Evolutionary conservation across 345 rosid genomes (phyloP), one percentile per base, ranked within the genome.

Genomic region (Salix suchowensis): DNA sequence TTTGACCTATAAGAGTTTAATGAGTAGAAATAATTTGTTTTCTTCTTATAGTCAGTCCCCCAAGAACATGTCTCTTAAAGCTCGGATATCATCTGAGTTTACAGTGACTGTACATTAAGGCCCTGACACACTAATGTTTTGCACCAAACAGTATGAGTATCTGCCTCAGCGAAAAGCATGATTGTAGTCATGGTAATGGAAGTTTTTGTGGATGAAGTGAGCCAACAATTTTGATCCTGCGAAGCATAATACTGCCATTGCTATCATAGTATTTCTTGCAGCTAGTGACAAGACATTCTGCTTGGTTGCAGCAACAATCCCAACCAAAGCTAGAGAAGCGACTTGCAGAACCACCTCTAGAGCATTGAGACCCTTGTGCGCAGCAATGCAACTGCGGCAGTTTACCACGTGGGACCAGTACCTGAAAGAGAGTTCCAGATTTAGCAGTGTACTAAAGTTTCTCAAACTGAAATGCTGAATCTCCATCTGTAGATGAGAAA

Each of bases 181-280:
- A 61, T 87, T 87, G 70, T 92, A 92, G 84, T 86, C 98, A 76
- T 94, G 98, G 85, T 77, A 90, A 78, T 74, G 97, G 77, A 91
- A 91, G 19, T 71, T 90, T 74, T 87, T 92, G 91, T 87, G 80
- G 76, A 92, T 84, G 86, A 92, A 92, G 46, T 91, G 91, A 75
- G 91, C 86, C 84, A 94, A 74, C 96, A 91, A 90, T 86, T 80
- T 94, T 7, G 98, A 92, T 65, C 91, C 92, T 42, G 88, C 94
- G 76, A 94, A 91, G 84, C 91, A 89, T 71, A 84, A 18, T 21
- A 91, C 80, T 2, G 97, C 97, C 39, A 85, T 78, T 14, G 80
- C 82, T 18, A 89, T 84, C 70, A 89, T 40, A 0, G 77, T 32
- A 28, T 62, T 85, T 46, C 50, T 46, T 46, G 50, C 50, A 46